Conservation (phyloP, 2,329 filamentous ascomycete genomes). For the Colletotrichum orchidophilum region DNA sequence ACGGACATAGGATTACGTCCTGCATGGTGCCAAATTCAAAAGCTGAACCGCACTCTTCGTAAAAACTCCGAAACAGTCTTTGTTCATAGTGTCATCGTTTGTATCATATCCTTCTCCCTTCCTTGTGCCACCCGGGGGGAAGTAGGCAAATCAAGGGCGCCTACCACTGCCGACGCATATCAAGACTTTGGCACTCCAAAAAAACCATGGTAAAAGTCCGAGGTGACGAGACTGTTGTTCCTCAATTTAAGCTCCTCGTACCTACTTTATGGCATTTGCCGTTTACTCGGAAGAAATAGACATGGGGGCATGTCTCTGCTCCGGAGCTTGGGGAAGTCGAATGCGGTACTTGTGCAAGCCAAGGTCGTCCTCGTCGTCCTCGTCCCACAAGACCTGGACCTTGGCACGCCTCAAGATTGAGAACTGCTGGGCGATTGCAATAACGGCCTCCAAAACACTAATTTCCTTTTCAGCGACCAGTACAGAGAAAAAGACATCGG, state of each 20-base stretch:
- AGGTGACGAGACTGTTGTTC: not conserved
- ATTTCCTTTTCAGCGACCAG: not conserved
- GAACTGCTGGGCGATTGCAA: conserved; percentile 20
- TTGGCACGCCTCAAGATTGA: conserved; percentile 19
- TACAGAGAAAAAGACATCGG: too few relatives aligned
- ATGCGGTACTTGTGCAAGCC: conserved; percentile 30
- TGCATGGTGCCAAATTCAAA: not conserved
- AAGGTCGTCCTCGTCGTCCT: conserved; percentile 16
- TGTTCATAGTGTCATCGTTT: not conserved
- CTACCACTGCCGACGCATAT: too few relatives aligned
- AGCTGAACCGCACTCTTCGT: not conserved
- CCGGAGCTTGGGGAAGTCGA: conserved; percentile 18
- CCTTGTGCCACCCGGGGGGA: too few relatives aligned
- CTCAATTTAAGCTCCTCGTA: not conserved
- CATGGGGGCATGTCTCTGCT: conserved; percentile 11
- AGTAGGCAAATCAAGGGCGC: too few relatives aligned
- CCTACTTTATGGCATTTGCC: not conserved
- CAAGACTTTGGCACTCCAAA: not conserved
- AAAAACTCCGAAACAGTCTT: not conserved
- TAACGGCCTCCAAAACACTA: conserved; percentile 6
- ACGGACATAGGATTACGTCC: not conserved
- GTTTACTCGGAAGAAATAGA: conserved; percentile 6
- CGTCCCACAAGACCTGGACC: conserved; percentile 10
- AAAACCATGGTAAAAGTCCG: not conserved
- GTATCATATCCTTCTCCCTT: too few relatives aligned